These are phyloP conservation scores for Pestalotiopsis sp. DNA, from an alignment of 2,329 filamentous ascomycete species.

Conservation along the genomic window DNA sequence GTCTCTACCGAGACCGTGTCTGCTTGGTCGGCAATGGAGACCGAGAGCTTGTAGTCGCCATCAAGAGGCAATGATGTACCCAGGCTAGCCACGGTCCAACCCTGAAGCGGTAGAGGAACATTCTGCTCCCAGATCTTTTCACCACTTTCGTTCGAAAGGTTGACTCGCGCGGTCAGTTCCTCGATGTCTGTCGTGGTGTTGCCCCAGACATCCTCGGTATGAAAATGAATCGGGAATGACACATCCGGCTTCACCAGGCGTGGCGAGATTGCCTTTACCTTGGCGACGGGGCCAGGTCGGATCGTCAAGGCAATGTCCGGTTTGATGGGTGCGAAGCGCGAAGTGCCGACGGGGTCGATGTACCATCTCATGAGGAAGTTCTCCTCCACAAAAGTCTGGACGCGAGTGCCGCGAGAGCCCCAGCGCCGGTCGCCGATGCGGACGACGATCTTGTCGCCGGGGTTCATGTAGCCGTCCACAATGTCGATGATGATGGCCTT, in stretches of 20 bases:
- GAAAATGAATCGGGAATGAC: slow-evolving; percentile 25
- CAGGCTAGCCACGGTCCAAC: neutral
- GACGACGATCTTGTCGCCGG: slow-evolving; percentile 35
- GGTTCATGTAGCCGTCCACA: slow-evolving; percentile 38
- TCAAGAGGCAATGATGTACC: neutral
- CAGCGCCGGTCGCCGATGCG: slow-evolving; percentile 35
- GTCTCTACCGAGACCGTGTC: neutral
- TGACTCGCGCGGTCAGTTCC: slow-evolving; percentile 8
- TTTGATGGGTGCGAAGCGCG: slow-evolving; percentile 35
- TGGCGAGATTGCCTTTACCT: slow-evolving; percentile 19
- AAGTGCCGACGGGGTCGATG: slow-evolving; percentile 39
- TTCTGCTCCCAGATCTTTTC: neutral
- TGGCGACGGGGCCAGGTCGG: slow-evolving; percentile 20
- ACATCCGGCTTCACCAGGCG: slow-evolving; percentile 18
- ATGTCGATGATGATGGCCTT: slow-evolving; percentile 40
- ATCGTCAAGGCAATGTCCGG: slow-evolving; percentile 33
- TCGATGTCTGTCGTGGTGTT: slow-evolving; percentile 25
- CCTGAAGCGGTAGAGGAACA: neutral
- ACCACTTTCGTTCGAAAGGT: slow-evolving; percentile 7
- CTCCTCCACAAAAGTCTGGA: slow-evolving; percentile 38
- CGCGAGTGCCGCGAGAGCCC: slow-evolving; percentile 32
- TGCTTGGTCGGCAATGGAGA: neutral
- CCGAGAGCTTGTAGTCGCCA: slow-evolving; percentile 16
- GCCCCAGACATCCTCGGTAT: slow-evolving; percentile 30
- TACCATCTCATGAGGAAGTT: slow-evolving; percentile 37